Evolutionary conservation across 805 yeast genomes (phyloP), one percentile per base, ranked within the genome.

Genomic region (Wickerhamomyces queroliae): DNA sequence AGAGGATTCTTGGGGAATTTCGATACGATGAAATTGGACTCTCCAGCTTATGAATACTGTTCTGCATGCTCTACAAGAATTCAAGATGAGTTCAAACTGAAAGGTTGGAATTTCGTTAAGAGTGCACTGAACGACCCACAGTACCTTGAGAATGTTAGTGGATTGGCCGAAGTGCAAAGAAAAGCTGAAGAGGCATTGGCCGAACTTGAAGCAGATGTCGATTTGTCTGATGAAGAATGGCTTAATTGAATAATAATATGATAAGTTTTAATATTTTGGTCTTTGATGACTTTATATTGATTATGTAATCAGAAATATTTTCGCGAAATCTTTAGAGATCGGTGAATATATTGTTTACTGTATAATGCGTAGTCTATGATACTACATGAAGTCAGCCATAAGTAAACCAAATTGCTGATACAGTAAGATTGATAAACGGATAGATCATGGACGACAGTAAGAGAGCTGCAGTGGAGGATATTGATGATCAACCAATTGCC

Each of bases 71-170:
- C 95, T 1, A 46, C 61, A 0, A 49, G 66, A 0, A 81, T 93
- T 2, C 49, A 85, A 1, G 60, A 67, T 3, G 70, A 65, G 9
- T 88, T 70, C 61, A 43, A 59, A 18, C 45, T 54, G 2, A 59
- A 66, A 1, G 88, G 87, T 0, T 93, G 98, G 98, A 78, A 75
- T 5, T 91, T 91, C 66, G 86, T 93, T 4, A 67, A 69, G 49
- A 55, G 56, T 12, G 91, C 96, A 11, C 64, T 95, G 39, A 68
- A 79, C 43, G 79, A 85, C 46, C 63, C 80, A 1, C 69, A 66
- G 16, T 83, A 76, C 50, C 69, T 95, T 28, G 96, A 89, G 47
- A 77, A 76, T 22, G 53, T 89, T 4, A 80, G 95, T 48, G 99
- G 99, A 0, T 69, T 93, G 39, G 71, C 78, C 1, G 69, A 77